Evolutionary conservation across 495 filamentous ascomycete genomes (phyloP).

Genomic region (Monascus purpureus): DNA sequence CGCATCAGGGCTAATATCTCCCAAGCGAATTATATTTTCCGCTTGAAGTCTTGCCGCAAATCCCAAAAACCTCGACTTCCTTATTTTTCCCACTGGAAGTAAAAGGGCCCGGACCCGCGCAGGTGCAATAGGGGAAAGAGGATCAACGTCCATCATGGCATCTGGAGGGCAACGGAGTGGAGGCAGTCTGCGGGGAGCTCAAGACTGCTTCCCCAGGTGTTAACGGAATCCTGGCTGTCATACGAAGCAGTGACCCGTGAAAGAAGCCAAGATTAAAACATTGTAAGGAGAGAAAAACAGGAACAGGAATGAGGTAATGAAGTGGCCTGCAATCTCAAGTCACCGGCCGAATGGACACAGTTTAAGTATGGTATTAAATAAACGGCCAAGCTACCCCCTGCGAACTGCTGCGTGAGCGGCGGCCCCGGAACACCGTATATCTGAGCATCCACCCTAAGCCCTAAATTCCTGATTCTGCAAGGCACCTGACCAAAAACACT

Average conservation of each 20-base stretch:
- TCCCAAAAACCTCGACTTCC: constrained; percentile 59
- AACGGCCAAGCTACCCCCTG: no score
- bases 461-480: no score
- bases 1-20: constrained; percentile 80
- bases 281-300: background rate
- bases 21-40: constrained; percentile 74
- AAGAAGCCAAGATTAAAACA: constrained; percentile 1
- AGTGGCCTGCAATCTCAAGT: background rate
- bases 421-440: background rate
- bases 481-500: no score
- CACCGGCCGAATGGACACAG: background rate
- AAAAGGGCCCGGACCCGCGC: constrained; percentile 75
- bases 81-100: constrained; percentile 75
- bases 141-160: constrained; percentile 69
- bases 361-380: no score
- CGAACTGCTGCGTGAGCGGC: background rate
- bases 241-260: constrained; percentile 11
- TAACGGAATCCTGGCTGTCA: constrained; percentile 11
- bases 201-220: constrained; percentile 23
- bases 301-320: background rate
- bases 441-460: background rate
- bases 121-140: constrained; percentile 75
- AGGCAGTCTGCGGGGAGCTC: constrained; percentile 18
- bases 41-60: constrained; percentile 66
- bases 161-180: constrained; percentile 14